A percentile compares a stretch with the other conserved stretches of the same genome.
These are phyloP conservation scores for Amanita inopinata DNA, from an alignment of 768 basidiomycete genomes.

Conservation along the genomic window DNA sequence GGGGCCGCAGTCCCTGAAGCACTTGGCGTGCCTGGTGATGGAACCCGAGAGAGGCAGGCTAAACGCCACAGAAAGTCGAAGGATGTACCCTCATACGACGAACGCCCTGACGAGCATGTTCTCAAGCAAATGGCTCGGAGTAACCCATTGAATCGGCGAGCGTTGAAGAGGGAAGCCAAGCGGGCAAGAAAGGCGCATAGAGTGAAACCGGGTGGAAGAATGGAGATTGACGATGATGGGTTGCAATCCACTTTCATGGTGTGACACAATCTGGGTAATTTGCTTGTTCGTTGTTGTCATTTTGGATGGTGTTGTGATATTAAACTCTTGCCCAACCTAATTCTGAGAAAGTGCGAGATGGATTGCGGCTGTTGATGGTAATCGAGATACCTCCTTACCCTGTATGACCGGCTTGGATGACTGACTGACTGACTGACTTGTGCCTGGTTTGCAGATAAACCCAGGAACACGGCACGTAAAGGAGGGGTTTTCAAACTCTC, in stretches of 20 bases:
- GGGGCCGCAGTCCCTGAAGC: conserved; percentile 10
- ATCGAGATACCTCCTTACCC: too few species aligned
- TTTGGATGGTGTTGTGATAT: too few species aligned
- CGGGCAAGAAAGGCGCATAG: conserved; percentile 44
- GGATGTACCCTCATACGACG: conserved; percentile 44
- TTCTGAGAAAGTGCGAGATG: too few species aligned
- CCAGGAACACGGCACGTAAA: too few species aligned
- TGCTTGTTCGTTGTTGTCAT: too few species aligned
- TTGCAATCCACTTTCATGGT: conserved; percentile 41
- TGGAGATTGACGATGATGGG: conserved; percentile 40
- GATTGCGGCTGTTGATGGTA: too few species aligned
- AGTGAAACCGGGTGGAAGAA: conserved; percentile 21
- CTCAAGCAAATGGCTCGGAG: conserved; percentile 35
- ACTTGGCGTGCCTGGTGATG: conserved; percentile 6
- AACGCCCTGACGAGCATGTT: conserved; percentile 36
- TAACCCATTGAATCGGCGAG: conserved; percentile 52
- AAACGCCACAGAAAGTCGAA: conserved; percentile 54
- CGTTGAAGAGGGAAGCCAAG: conserved; percentile 59
- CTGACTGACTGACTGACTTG: too few species aligned
- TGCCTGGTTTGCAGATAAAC: too few species aligned
- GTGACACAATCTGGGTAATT: too few species aligned
- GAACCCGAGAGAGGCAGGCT: conserved; percentile 29
- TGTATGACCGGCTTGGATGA: too few species aligned
- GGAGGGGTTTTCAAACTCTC: too few species aligned
- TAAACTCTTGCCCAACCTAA: too few species aligned